Base-by-base conservation (phyloP, 1,284 basidiomycete species). In the Blastosporella zonata region DNA sequence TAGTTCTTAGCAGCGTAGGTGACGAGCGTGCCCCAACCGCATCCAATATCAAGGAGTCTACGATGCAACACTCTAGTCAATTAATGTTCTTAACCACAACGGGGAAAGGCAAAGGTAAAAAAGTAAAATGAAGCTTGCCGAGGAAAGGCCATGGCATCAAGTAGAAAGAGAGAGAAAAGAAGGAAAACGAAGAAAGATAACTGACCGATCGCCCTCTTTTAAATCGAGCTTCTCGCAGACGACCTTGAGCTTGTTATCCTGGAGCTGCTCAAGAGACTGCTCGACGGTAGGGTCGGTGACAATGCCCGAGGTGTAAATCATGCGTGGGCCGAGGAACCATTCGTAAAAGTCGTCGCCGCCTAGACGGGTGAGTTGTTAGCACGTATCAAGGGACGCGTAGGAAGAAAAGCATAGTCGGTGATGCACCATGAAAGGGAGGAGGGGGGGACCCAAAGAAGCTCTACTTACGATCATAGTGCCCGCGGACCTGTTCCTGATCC, bases 1-100 rank as follows among this genome's bases (percentile, higher is more conserved):
- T 90, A 99, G 77, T 99, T 99, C 76, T 98, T 98, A 40, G 92
- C 90, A 23, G 96, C 96, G 65, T 94, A 97, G 1, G 96, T 86
- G 42, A 84, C 81, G 48, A 99, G 84, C 0, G 97, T 98, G 25
- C 96, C 97, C 97, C 96, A 99, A 43, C 97, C 97, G 66, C 97
- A 99, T 28, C 96, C 96, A 57, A 97, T 91, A 61, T 94, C 92
- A 49, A 99, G 84, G 28, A 98, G 76, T 55, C 83, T 73, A 39
- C 36, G 27, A 2, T n/a, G n/a, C n/a, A n/a, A n/a, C n/a, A n/a
- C n/a, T n/a, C n/a, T n/a, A n/a, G n/a, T n/a, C n/a, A n/a, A n/a
- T n/a, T n/a, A n/a, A n/a, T n/a, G n/a, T n/a, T n/a, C n/a, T n/a
- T n/a, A n/a, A n/a, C n/a, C n/a, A n/a, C n/a, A n/a, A n/a, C n/a